These are phyloP conservation scores for Fomitopsis pinicola DNA, from an alignment of 1,284 basidiomycete genomes.

Conservation along the genomic window DNA sequence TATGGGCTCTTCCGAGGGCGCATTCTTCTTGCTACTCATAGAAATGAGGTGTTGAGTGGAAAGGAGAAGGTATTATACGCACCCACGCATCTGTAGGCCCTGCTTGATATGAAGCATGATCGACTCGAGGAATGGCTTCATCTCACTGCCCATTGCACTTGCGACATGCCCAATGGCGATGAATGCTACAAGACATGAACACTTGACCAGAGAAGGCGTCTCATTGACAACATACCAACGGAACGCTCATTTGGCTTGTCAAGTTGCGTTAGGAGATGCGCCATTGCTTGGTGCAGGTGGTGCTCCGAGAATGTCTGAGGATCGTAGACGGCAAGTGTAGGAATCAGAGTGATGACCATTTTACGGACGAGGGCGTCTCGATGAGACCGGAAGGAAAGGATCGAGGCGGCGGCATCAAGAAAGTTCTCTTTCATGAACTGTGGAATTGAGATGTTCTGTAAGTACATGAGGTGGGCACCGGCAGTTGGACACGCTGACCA, in stretches of 20 bases:
- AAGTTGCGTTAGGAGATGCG: conserved; percentile 84
- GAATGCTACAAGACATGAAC: conserved; percentile 56
- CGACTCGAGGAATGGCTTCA: conserved; percentile 93
- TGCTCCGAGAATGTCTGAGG: conserved; percentile 87
- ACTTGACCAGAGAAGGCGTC: no score
- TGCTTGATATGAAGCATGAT: conserved; percentile 91
- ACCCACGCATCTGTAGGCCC: conserved; percentile 85
- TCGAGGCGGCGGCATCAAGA: conserved; percentile 85
- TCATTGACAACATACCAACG: conserved; percentile 52
- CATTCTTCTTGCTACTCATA: conserved; percentile 78
- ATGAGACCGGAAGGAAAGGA: conserved; percentile 85
- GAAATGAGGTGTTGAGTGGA: conserved; percentile 4
- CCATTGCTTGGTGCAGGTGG: conserved; percentile 91
- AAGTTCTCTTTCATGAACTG: conserved; percentile 95
- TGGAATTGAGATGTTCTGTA: neutral
- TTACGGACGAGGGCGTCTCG: conserved; percentile 85
- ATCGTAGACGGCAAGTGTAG: conserved; percentile 92
- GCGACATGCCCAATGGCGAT: conserved; percentile 97
- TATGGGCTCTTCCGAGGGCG: conserved; percentile 91
- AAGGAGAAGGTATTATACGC: conserved; percentile 20
- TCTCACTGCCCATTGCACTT: conserved; percentile 87
- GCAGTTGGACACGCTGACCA: conserved; percentile 46
- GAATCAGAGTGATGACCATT: conserved; percentile 92
- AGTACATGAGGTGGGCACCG: neutral
- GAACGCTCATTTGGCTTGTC: conserved; percentile 89